Evolutionary conservation across 164 flowering plant genomes (phyloP), one percentile per base, ranked within the genome.

Genomic region (Magnolia officinalis): DNA sequence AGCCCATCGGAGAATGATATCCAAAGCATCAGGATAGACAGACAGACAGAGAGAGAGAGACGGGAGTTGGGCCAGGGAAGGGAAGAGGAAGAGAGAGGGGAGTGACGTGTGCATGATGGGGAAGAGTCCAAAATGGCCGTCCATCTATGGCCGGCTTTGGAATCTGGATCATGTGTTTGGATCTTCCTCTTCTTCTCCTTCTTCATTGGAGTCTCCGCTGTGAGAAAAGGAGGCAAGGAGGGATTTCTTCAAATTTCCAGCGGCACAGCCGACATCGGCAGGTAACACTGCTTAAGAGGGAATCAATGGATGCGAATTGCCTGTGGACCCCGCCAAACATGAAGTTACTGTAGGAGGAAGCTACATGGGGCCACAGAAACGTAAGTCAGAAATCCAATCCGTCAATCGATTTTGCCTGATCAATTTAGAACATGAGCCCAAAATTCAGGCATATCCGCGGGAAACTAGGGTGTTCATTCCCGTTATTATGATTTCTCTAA

Each of bases 1-100:
- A 85, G 19, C 93, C 92, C 93, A 87, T 86, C 64, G 59, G 59
- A 37, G 20, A 29, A 16, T 31, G n/a, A 29, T 66, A 24, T 26
- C 69, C 13, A 11, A 13, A 6, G 71, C 71, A 24, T 24, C 11
- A 24, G n/a, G 26, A 51, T 63, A 16, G 59, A 21, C 18, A 16
- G 73, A 19, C 8, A 13, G 19, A 10, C 49, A 21, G 11, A 29
- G 10, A 19, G 50, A 16, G 20, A 14, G n/a, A 3, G 55, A 50
- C 9, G 4, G 74, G 11, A 13, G 16, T 65, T 21, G 26, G 68
- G 24, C 21, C 29, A 23, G 2, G 68, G 6, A 70, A n/a, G 2
- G 67, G 24, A 19, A n/a, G 67, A n/a, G 67, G 23, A n/a, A n/a
- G 9, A 21, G 67, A 20, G 8, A 3, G 67, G 67, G 67, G 24